A percentile compares a stretch with the other conserved stretches of the same genome.
Conservation (phyloP, 768 basidiomycete genomes). For the Tricholoma terreum region DNA sequence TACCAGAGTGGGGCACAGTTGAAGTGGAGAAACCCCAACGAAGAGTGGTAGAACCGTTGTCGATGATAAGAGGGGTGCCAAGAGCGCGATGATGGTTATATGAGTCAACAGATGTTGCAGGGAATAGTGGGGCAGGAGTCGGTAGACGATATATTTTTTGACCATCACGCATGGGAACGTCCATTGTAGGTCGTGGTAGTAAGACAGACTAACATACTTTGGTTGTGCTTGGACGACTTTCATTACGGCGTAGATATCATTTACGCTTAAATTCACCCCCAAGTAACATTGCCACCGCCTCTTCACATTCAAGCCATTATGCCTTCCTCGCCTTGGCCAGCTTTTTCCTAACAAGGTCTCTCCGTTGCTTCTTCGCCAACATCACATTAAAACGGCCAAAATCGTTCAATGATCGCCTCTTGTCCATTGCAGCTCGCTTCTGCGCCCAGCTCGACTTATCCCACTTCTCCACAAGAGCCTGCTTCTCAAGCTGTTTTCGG, state of each 20-base stretch:
- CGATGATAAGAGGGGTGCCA: conserved; percentile 72
- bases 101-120: conserved; percentile 32
- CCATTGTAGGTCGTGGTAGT: neutral
- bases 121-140: conserved; percentile 10
- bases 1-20: conserved; percentile 50
- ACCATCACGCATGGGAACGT: neutral
- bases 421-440: conserved; percentile 72
- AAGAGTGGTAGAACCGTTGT: conserved; percentile 82
- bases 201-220: neutral
- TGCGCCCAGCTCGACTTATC: conserved; percentile 84
- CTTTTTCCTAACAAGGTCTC: conserved; percentile 73
- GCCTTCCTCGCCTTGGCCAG: conserved; percentile 57
- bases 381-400: conserved; percentile 89
- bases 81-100: conserved; percentile 51
- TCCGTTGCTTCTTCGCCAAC: conserved; percentile 84
- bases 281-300: no score
- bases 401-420: conserved; percentile 77
- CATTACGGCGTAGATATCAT: neutral
- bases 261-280: no score
- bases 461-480: conserved; percentile 85
- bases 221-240: neutral
- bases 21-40: conserved; percentile 82
- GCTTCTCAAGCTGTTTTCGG: conserved; percentile 86
- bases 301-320: conserved; percentile 8
- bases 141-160: conserved; percentile 15